A percentile compares a stretch with the other conserved stretches of the same genome.
Evolutionary conservation across 805 yeast genomes (phyloP).

Genomic region (Komagataella pseudopastoris): DNA sequence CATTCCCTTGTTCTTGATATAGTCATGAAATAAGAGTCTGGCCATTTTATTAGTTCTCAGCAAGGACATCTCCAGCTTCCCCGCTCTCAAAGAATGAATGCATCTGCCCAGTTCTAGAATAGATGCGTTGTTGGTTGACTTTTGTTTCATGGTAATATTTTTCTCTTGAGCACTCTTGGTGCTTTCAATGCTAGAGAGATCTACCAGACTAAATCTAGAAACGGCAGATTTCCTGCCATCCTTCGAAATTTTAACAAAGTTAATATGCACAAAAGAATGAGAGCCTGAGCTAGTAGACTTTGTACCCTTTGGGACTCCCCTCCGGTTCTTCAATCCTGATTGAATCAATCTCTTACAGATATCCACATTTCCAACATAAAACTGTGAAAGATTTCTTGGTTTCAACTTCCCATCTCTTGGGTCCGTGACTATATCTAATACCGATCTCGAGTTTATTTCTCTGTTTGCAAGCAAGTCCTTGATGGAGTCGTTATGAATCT

Average conservation of each 20-base stretch:
- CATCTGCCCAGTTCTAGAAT: slow-evolving; percentile 37
- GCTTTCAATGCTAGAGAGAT: slow-evolving; percentile 39
- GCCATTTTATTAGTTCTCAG: slow-evolving; percentile 35
- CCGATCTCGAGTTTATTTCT: slow-evolving; percentile 12
- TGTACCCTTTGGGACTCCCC: slow-evolving; percentile 28
- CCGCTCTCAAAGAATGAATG: slow-evolving; percentile 24
- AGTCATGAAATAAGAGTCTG: slow-evolving; percentile 32
- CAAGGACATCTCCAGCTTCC: slow-evolving; percentile 24
- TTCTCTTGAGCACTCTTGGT: slow-evolving; percentile 28
- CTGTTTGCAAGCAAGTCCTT: slow-evolving; percentile 22
- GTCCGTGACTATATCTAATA: slow-evolving; percentile 28
- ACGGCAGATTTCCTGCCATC: slow-evolving; percentile 11
- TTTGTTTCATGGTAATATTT: slow-evolving; percentile 31
- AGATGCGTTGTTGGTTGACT: slow-evolving; percentile 33
- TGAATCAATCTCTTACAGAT: slow-evolving; percentile 24
- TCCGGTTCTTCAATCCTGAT: slow-evolving; percentile 20
- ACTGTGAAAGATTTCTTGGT: slow-evolving; percentile 27
- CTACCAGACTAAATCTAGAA: slow-evolving; percentile 32
- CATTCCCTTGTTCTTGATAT: slow-evolving; percentile 14
- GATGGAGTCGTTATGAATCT: slow-evolving; percentile 33
- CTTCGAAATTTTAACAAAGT: slow-evolving; percentile 13
- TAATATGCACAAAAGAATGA: slow-evolving; percentile 35
- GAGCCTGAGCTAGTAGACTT: slow-evolving; percentile 34
- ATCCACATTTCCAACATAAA: slow-evolving; percentile 20
- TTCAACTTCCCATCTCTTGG: slow-evolving; percentile 27